Conservation (phyloP, 192 early-diverging fungal genomes). For the Haplosporangium gracile region DNA sequence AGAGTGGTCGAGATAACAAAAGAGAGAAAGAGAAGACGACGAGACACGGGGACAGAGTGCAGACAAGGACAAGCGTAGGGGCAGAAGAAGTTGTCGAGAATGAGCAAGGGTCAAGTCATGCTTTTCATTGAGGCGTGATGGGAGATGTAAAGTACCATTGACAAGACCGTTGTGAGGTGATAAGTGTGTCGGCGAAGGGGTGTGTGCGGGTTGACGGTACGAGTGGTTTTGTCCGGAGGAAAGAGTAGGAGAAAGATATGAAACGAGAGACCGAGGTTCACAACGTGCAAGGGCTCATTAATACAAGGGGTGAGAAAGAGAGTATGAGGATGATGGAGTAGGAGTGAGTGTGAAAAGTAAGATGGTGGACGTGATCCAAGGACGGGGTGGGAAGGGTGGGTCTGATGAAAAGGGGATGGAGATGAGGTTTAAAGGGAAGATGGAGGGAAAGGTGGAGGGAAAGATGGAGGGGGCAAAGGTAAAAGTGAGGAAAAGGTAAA, state of each 20-base stretch:
- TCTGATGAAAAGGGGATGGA: neutral
- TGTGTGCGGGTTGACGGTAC: neutral
- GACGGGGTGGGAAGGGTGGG: neutral
- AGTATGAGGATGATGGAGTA: neutral
- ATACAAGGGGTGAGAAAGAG: neutral
- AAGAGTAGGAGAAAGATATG: neutral
- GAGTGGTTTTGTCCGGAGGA: neutral
- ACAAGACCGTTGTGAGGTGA: neutral
- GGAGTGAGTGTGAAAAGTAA: neutral
- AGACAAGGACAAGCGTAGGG: neutral
- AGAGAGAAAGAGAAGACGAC: neutral
- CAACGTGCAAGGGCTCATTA: slow-evolving; percentile 9
- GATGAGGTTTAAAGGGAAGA: neutral
- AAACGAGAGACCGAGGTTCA: slow-evolving; percentile 12
- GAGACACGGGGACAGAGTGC: neutral
- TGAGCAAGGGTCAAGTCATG: neutral
- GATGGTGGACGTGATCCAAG: too few species aligned
- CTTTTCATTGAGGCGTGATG: neutral
- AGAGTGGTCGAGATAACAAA: neutral
- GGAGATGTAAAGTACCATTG: neutral
- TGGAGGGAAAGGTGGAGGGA: neutral
- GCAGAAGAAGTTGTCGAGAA: neutral
- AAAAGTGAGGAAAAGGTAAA: neutral
- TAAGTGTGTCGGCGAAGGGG: neutral
- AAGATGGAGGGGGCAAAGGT: neutral